Conservation (phyloP, 1,284 basidiomycete genomes). For the Austroboletus sp. region DNA sequence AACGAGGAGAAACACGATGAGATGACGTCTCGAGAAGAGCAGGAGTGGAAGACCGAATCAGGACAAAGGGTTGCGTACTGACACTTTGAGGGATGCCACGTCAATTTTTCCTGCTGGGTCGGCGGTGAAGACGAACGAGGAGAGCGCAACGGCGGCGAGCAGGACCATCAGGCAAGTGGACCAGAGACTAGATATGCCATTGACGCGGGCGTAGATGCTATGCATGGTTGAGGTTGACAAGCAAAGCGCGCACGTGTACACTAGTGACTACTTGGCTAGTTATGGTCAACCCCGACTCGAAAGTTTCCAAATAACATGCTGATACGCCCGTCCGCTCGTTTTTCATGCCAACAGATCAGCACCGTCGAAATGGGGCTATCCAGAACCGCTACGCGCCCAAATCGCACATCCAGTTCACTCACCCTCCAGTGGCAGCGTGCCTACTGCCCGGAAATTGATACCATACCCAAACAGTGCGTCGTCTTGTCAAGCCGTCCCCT, state of each 20-base stretch:
- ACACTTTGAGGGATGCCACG: conserved; percentile 66
- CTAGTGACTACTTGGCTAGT: no score
- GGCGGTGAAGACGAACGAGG: conserved; percentile 58
- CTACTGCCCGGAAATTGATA: conserved; percentile 23
- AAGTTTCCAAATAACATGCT: neutral
- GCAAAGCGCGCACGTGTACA: conserved; percentile 9
- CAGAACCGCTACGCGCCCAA: conserved; percentile 1
- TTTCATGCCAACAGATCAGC: conserved; percentile 6
- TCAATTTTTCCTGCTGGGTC: conserved; percentile 52
- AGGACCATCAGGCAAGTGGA: conserved; percentile 76
- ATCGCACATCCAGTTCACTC: conserved; percentile 9
- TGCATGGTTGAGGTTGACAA: conserved; percentile 45
- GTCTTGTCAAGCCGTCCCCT: neutral
- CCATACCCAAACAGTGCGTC: conserved; percentile 19
- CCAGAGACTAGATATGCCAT: conserved; percentile 66
- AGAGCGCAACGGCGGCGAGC: conserved; percentile 66
- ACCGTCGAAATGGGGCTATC: conserved; percentile 4
- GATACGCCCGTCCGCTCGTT: neutral
- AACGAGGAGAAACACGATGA: conserved; percentile 9
- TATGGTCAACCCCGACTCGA: no score
- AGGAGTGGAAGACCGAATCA: conserved; percentile 2
- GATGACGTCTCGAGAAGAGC: conserved; percentile 5
- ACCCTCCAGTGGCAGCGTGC: no score
- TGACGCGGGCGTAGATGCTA: conserved; percentile 59
- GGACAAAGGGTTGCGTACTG: conserved; percentile 25